Evolutionary conservation across 768 basidiomycete genomes (phyloP).

Genomic region (Naganishia onofrii): DNA sequence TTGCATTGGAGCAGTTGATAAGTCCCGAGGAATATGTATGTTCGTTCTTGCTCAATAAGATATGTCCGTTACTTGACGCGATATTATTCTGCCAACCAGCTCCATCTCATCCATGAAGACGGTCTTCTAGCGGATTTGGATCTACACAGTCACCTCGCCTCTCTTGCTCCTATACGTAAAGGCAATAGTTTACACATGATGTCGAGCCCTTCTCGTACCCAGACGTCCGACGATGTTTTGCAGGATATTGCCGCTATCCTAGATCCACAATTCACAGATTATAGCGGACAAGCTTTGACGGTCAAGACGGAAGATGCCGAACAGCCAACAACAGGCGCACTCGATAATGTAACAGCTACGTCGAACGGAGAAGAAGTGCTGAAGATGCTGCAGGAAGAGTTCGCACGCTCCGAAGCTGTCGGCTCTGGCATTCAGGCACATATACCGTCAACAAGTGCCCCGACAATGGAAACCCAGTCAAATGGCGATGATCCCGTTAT

Average conservation of each 20-base stretch:
- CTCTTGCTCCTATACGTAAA: background rate
- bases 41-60: background rate
- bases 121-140: slow-evolving; percentile 23
- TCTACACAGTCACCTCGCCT: slow-evolving; percentile 8
- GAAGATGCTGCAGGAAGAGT: background rate
- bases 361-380: background rate
- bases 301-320: background rate
- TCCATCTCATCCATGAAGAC: slow-evolving; percentile 21
- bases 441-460: too few species aligned
- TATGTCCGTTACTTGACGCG: background rate
- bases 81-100: background rate
- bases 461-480: background rate
- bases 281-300: too few species aligned
- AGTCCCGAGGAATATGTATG: slow-evolving; percentile 23
- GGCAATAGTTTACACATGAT: background rate
- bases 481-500: background rate
- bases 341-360: background rate
- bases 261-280: slow-evolving; percentile 18
- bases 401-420: background rate
- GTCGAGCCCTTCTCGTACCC: slow-evolving; percentile 11
- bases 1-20: slow-evolving; percentile 7
- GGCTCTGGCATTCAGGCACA: background rate
- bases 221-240: slow-evolving; percentile 12
- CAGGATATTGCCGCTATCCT: slow-evolving; percentile 15
- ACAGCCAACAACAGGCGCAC: background rate